A percentile compares a stretch with the other conserved stretches of the same genome.
Evolutionary conservation across 208 protist genomes (phyloP).

Genomic region (Vickermania spadyakhi): DNA sequence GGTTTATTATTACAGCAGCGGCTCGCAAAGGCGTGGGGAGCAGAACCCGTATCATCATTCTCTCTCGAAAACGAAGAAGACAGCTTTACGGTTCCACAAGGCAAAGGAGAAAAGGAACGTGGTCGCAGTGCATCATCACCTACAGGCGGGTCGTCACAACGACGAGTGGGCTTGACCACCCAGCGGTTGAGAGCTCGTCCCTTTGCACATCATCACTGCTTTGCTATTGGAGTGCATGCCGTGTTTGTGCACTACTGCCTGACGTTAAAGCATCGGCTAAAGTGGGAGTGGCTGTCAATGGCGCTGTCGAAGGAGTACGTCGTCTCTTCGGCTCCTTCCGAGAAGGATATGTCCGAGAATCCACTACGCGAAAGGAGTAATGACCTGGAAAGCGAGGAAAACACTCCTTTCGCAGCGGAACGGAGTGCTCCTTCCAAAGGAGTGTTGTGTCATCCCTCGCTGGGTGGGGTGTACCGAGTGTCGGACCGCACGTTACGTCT

Average conservation of each 20-base stretch:
- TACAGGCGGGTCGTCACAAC: too few species aligned
- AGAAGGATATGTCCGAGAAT: background rate
- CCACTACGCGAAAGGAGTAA: background rate
- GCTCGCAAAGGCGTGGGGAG: constrained; percentile 10
- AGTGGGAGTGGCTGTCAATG: constrained; percentile 68
- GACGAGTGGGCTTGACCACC: background rate
- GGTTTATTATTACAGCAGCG: constrained; percentile 68
- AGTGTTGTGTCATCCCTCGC: too few species aligned
- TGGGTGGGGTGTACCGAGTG: background rate
- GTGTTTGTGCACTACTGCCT: constrained; percentile 77
- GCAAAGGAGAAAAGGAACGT: constrained; percentile 19
- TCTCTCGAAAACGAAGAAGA: background rate
- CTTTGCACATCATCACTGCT: background rate
- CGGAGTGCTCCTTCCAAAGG: too few species aligned
- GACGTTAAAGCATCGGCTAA: constrained; percentile 56
- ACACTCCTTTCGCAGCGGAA: too few species aligned
- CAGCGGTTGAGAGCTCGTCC: background rate
- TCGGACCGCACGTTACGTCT: constrained; percentile 43
- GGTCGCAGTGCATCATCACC: constrained; percentile 6
- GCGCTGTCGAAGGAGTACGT: constrained; percentile 9
- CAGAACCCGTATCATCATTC: background rate
- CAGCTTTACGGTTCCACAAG: constrained; percentile 1
- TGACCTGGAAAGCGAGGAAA: background rate
- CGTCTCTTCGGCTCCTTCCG: background rate
- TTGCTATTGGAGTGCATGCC: constrained; percentile 48